Evolutionary conservation across 2,329 filamentous ascomycete genomes (phyloP).

Genomic region (Ceratocystis huliohia): DNA sequence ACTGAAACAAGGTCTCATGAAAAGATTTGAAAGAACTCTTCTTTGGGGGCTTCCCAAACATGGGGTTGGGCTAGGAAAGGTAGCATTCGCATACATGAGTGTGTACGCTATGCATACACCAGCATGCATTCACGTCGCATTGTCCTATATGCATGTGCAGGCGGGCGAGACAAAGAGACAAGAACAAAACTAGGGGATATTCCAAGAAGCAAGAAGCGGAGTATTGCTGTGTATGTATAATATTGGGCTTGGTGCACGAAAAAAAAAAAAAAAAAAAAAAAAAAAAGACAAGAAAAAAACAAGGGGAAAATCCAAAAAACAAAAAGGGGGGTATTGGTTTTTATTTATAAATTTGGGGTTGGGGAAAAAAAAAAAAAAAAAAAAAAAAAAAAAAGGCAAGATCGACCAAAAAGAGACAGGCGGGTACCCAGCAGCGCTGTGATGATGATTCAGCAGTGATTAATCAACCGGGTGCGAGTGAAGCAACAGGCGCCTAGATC

Average conservation of each 20-base stretch:
- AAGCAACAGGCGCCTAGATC: no score
- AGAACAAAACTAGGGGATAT: not conserved
- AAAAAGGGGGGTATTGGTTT: no score
- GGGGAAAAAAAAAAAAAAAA: not conserved
- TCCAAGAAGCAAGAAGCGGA: not conserved
- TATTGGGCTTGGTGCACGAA: not conserved
- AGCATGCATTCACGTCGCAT: slow-evolving; percentile 4
- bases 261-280: not conserved
- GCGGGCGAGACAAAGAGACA: not conserved
- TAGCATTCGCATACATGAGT: not conserved
- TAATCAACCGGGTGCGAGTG: not conserved
- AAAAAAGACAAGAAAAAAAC: no score
- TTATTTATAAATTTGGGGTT: no score
- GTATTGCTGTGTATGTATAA: not conserved
- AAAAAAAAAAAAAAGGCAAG: not conserved
- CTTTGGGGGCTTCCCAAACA: not conserved
- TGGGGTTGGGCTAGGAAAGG: not conserved
- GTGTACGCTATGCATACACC: not conserved
- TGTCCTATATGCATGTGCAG: not conserved
- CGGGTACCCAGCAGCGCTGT: not conserved
- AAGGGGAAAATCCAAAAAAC: no score
- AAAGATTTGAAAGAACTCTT: slow-evolving; percentile 7
- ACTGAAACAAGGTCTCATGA: slow-evolving; percentile 1
- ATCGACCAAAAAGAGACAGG: not conserved
- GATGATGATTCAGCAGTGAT: not conserved